phyloP scores from a whole-genome alignment of 495 filamentous ascomycete genomes.

The Usnea hakonensis region DNA sequence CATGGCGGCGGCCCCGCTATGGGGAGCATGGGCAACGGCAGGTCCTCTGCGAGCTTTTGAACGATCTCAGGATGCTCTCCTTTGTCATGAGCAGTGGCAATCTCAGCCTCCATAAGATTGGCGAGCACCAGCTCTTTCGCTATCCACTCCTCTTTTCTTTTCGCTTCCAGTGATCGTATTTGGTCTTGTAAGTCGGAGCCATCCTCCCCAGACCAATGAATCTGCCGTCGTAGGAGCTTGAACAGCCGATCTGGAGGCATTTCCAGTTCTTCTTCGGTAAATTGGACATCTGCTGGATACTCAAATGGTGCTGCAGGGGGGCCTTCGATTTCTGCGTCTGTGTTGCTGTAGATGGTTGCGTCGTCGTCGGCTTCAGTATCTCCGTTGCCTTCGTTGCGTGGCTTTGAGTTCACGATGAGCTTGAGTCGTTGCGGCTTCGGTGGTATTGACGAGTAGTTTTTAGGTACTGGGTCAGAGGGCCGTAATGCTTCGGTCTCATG shows the following conservation, averaged over 20 bases:
- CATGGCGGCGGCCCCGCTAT: conserved; percentile 23
- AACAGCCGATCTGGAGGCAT: conserved; percentile 63
- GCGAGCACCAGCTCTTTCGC: conserved; percentile 69
- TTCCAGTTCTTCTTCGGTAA: conserved; percentile 63
- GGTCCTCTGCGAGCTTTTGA: conserved; percentile 13
- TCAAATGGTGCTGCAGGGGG: conserved; percentile 15
- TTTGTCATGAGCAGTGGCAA: conserved; percentile 37
- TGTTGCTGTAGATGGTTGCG: conserved; percentile 34
- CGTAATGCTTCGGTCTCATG: conserved; percentile 93
- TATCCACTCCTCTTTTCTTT: conserved; percentile 69
- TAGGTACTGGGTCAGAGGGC: conserved; percentile 78
- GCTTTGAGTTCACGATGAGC: conserved; percentile 52
- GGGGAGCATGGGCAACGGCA: conserved; percentile 21
- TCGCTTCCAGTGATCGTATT: conserved; percentile 52
- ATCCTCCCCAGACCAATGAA: conserved; percentile 75
- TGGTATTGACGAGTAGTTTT: conserved; percentile 52
- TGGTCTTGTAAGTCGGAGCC: conserved; percentile 52
- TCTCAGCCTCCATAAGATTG: conserved; percentile 51
- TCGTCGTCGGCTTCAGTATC: conserved; percentile 45
- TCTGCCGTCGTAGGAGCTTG: conserved; percentile 64
- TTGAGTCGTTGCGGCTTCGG: conserved; percentile 55
- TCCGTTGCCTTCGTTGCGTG: conserved; percentile 43
- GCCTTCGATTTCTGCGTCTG: conserved; percentile 14
- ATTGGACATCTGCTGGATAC: conserved; percentile 56
- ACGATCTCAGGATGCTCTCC: conserved; percentile 25